Evolutionary conservation across 352 stramenopile genomes (phyloP).

Genomic region (Globisporangium carolinianum): DNA sequence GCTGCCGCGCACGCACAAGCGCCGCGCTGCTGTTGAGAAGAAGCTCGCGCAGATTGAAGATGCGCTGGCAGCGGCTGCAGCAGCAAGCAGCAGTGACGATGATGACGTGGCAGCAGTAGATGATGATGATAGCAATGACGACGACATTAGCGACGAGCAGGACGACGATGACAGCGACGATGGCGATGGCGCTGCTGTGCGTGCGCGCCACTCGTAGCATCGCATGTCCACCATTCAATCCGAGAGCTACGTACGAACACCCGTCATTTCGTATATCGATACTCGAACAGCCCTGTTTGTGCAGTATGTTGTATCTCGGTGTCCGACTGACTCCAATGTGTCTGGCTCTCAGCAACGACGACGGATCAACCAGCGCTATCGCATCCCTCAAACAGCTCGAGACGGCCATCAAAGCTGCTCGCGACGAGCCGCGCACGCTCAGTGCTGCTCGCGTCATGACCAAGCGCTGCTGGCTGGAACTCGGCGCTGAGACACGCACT

Average conservation of each 20-base stretch:
- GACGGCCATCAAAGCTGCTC: slow-evolving; percentile 17
- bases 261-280: too few relatives aligned
- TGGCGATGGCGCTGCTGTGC: too few relatives aligned
- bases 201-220: too few relatives aligned
- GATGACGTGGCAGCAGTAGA: slow-evolving; percentile 1
- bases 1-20: slow-evolving; percentile 48
- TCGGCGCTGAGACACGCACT: slow-evolving; percentile 27
- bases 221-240: too few relatives aligned
- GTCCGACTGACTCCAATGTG: too few relatives aligned
- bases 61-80: slow-evolving; percentile 1
- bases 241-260: too few relatives aligned
- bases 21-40: slow-evolving; percentile 36
- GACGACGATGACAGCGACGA: too few relatives aligned
- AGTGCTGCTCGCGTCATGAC: not conserved
- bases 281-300: too few relatives aligned
- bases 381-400: slow-evolving; percentile 11
- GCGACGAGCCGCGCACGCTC: slow-evolving; percentile 15
- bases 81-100: not conserved
- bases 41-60: slow-evolving; percentile 53
- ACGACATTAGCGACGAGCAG: not conserved
- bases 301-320: too few relatives aligned
- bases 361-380: too few relatives aligned
- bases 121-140: slow-evolving; percentile 2
- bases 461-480: slow-evolving; percentile 13
- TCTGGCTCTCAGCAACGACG: too few relatives aligned